Evolutionary conservation across 495 filamentous ascomycete genomes (phyloP).

Genomic region (Trichoderma erinaceum): DNA sequence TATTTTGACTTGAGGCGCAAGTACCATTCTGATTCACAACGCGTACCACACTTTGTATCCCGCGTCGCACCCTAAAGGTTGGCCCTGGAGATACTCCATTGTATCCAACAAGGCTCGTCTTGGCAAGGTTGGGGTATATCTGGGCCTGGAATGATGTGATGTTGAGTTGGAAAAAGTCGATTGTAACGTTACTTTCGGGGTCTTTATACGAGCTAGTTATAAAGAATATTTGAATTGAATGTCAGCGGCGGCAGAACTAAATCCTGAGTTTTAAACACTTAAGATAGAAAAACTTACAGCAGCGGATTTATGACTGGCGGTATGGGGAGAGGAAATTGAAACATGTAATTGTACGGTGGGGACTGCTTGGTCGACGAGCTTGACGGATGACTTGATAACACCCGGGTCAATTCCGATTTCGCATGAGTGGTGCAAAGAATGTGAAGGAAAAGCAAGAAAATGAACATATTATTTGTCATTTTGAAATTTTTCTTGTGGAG

Average conservation of each 20-base stretch:
- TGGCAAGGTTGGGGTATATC: slow-evolving; percentile 34
- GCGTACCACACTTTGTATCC: slow-evolving; percentile 37
- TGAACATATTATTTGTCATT: neutral
- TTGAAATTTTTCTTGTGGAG: neutral
- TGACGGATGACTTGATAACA: neutral
- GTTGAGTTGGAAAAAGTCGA: slow-evolving; percentile 38
- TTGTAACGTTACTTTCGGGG: neutral
- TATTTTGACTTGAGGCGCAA: neutral
- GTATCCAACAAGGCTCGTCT: slow-evolving; percentile 37
- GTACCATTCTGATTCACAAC: slow-evolving; percentile 31
- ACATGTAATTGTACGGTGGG: slow-evolving; percentile 37
- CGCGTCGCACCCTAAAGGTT: slow-evolving; percentile 32
- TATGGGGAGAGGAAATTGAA: slow-evolving; percentile 42
- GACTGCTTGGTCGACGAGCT: neutral
- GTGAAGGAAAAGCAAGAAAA: neutral
- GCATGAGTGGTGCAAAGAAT: neutral
- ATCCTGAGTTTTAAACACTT: neutral
- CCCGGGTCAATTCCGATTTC: neutral
- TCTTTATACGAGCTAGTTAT: neutral
- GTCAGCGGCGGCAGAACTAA: neutral
- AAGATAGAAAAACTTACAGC: slow-evolving; percentile 24
- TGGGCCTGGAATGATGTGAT: slow-evolving; percentile 32
- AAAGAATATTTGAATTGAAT: neutral
- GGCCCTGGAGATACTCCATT: slow-evolving; percentile 41
- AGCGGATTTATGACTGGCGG: slow-evolving; percentile 40